Conservation (phyloP, 2,329 filamentous ascomycete genomes). For the Metarhizium album region DNA sequence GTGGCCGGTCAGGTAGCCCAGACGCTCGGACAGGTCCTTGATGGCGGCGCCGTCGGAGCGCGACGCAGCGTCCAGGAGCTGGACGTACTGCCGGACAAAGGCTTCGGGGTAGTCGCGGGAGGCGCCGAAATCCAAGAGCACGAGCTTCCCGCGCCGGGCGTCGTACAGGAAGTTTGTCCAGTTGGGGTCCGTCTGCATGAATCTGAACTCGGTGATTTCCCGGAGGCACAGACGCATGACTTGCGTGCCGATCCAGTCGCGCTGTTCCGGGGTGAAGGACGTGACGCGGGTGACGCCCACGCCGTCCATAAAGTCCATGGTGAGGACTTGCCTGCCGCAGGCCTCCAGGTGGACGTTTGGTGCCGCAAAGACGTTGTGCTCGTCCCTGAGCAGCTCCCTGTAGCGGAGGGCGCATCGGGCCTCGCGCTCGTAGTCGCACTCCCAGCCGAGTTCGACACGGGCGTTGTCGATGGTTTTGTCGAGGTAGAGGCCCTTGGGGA, state of each 20-base stretch:
- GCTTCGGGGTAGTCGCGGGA: slow-evolving; percentile 71
- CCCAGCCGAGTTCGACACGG: slow-evolving; percentile 84
- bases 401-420: slow-evolving; percentile 72
- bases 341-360: slow-evolving; percentile 70
- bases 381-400: slow-evolving; percentile 53
- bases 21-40: slow-evolving; percentile 55
- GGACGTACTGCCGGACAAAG: slow-evolving; percentile 74
- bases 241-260: slow-evolving; percentile 93
- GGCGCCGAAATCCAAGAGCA: slow-evolving; percentile 92
- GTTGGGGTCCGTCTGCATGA: slow-evolving; percentile 99
- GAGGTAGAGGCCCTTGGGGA: slow-evolving; percentile 86
- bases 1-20: slow-evolving; percentile 87
- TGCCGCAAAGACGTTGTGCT: slow-evolving; percentile 64
- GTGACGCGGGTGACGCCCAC: slow-evolving; percentile 72
- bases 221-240: slow-evolving; percentile 84
- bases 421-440: slow-evolving; percentile 91
- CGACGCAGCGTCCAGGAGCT: slow-evolving; percentile 70
- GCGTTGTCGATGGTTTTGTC: slow-evolving; percentile 98
- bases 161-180: slow-evolving; percentile 99
- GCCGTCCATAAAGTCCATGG: slow-evolving; percentile 86
- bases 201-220: slow-evolving; percentile 87
- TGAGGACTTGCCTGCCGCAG: slow-evolving; percentile 76
- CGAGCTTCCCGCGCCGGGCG: slow-evolving; percentile 56
- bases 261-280: slow-evolving; percentile 68
- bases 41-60: slow-evolving; percentile 54